These are phyloP conservation scores for Firmiana major DNA, from an alignment of 345 rosid species.

Conservation along the genomic window DNA sequence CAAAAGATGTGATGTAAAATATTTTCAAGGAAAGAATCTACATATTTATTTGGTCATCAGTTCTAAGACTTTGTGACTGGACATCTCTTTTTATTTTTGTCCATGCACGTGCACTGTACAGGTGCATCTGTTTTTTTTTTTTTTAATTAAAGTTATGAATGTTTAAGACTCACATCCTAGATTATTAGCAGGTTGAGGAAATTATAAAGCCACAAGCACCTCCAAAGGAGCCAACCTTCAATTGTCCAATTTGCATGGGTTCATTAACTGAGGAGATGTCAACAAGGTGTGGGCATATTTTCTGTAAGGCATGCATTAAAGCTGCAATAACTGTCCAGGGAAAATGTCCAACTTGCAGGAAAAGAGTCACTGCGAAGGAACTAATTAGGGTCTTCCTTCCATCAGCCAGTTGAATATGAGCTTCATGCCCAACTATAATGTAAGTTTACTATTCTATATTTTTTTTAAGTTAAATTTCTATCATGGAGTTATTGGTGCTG, in stretches of 20 bases:
- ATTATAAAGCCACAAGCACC: conserved; percentile 32
- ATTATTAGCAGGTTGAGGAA: conserved; percentile 33
- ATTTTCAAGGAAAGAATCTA: background rate
- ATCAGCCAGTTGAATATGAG: conserved; percentile 40
- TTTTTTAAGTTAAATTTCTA: background rate
- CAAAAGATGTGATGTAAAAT: too few relatives aligned
- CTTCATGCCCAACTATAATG: conserved; percentile 18
- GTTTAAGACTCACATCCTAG: background rate
- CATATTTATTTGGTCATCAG: background rate
- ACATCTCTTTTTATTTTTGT: background rate
- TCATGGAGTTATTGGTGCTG: background rate
- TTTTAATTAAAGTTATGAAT: background rate
- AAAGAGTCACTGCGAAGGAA: conserved; percentile 52
- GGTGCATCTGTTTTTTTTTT: background rate
- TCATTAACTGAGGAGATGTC: conserved; percentile 68
- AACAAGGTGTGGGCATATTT: conserved; percentile 96
- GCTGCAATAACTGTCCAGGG: conserved; percentile 49
- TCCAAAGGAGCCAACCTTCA: conserved; percentile 66
- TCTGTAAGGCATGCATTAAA: conserved; percentile 74
- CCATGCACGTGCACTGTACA: background rate
- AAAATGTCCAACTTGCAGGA: conserved; percentile 92
- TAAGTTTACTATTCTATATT: conserved; percentile 16
- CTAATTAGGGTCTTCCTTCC: conserved; percentile 93
- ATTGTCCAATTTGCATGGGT: conserved; percentile 89
- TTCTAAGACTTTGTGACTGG: background rate